Evolutionary conservation across 352 stramenopile genomes (phyloP).

Genomic region (Phytophthora sojae): DNA sequence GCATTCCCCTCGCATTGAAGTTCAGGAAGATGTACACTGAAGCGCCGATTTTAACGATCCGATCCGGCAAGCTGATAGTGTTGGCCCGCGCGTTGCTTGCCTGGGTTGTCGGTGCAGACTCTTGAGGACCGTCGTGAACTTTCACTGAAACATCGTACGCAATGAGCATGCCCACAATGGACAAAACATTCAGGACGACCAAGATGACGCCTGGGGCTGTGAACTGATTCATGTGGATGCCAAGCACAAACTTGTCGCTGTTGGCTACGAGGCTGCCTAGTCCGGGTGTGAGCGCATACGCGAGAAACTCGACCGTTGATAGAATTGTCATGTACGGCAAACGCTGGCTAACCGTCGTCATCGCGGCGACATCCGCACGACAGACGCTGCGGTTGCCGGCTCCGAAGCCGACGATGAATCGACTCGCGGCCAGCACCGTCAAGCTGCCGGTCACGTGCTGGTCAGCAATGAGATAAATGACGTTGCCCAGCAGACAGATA

Average conservation of each 20-base stretch:
- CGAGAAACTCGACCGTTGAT: slow-evolving; percentile 80
- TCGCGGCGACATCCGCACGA: slow-evolving; percentile 70
- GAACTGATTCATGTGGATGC: slow-evolving; percentile 76
- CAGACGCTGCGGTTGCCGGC: slow-evolving; percentile 78
- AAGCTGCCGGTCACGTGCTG: slow-evolving; percentile 56
- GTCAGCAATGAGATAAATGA: slow-evolving; percentile 72
- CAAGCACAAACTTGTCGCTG: slow-evolving; percentile 55
- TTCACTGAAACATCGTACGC: slow-evolving; percentile 61
- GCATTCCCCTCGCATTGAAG: slow-evolving; percentile 73
- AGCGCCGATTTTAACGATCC: slow-evolving; percentile 66
- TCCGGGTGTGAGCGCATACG: slow-evolving; percentile 73
- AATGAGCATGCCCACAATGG: slow-evolving; percentile 64
- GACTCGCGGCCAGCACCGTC: slow-evolving; percentile 55
- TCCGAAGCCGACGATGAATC: slow-evolving; percentile 80
- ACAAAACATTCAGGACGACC: slow-evolving; percentile 60
- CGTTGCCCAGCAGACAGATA: slow-evolving; percentile 68
- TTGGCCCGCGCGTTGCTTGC: slow-evolving; percentile 34
- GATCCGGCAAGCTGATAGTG: slow-evolving; percentile 49
- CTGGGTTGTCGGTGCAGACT: slow-evolving; percentile 38
- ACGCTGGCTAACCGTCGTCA: slow-evolving; percentile 69
- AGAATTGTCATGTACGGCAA: slow-evolving; percentile 78
- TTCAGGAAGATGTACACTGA: slow-evolving; percentile 78
- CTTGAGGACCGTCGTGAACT: slow-evolving; percentile 52
- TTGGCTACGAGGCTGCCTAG: slow-evolving; percentile 65
- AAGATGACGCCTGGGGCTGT: slow-evolving; percentile 67